These are phyloP conservation scores for Paecilomyces niveus DNA, from an alignment of 2,329 filamentous ascomycete genomes.

Conservation along the genomic window DNA sequence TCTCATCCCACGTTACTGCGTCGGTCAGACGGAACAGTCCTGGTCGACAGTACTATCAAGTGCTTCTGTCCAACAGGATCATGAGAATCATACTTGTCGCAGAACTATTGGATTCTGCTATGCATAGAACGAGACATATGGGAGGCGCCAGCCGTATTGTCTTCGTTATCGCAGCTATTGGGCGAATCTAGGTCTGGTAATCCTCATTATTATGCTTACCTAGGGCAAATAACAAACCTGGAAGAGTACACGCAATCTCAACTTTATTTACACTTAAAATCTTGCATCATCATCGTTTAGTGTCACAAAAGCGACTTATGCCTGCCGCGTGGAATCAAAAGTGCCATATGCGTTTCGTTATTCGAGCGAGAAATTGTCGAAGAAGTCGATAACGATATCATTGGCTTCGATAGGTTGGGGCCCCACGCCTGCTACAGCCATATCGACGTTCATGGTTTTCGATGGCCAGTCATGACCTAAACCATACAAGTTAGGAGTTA, in stretches of 20 bases:
- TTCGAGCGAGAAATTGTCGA: slow-evolving; percentile 24
- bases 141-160: background rate
- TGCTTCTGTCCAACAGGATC: background rate
- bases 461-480: slow-evolving; percentile 42
- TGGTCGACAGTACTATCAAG: background rate
- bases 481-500: background rate
- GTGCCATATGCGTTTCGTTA: background rate
- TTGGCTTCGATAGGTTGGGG: slow-evolving; percentile 40
- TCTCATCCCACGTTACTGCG: background rate
- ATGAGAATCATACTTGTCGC: background rate
- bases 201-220: background rate
- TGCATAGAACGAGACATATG: background rate
- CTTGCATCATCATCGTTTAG: background rate
- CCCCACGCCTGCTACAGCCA: slow-evolving; percentile 31
- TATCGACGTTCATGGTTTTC: slow-evolving; percentile 39
- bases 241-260: background rate
- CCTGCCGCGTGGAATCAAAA: background rate
- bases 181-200: background rate
- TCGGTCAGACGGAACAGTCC: background rate
- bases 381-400: slow-evolving; percentile 40
- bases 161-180: background rate
- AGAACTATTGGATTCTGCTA: background rate
- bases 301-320: background rate
- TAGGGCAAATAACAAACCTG: background rate
- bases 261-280: background rate